Evolutionary conservation across 2,329 filamentous ascomycete genomes (phyloP), one percentile per base, ranked within the genome.

Genomic region (Chaetomium globosum): DNA sequence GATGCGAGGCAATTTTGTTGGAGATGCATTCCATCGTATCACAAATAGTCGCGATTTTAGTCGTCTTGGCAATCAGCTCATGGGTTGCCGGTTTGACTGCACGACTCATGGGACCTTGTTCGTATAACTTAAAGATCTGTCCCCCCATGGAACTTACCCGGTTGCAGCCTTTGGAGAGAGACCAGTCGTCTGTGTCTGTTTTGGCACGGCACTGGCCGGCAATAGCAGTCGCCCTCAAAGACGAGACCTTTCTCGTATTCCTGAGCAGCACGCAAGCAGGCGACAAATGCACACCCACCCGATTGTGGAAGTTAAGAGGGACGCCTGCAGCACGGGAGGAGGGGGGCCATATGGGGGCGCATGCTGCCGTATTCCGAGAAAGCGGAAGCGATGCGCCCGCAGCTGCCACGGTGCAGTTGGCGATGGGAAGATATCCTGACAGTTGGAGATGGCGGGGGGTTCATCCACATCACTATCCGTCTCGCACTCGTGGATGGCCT

Each of bases 311-410:
- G 33, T 30, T 57, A 43, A 16, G 39, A 26, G 56, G 56, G 36
- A 28, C 53, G 31, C 26, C 36, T 30, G 56, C 56, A 26, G 23
- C 36, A 19, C 30, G 39, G 23, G 21, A 30, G n/a, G 31, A 39
- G 36, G 39, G 39, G 39, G 39, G 16, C 16, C 39, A 5, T 19
- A 19, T 43, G 21, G 39, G 55, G 54, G 26, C 33, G 19, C 8
- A 9, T 28, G 31, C 56, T 58, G 39, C 39, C 56, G 56, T 46
- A 48, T 48, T 48, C 56, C 56, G 56, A 31, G 39, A 58, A 12
- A 26, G 36, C 26, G 55, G 55, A 58, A 46, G 36, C 36, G 36
- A 46, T 58, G 39, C 33, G 6, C 53, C 53, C 52, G 4, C 21
- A 21, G 53, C 28, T 7, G 39, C 39, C 16, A n/a, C 39, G 16